A percentile compares a stretch with the other conserved stretches of the same genome.
Conservation (phyloP, 176 grass and related monocot species). For the Oryza brachyantha region DNA sequence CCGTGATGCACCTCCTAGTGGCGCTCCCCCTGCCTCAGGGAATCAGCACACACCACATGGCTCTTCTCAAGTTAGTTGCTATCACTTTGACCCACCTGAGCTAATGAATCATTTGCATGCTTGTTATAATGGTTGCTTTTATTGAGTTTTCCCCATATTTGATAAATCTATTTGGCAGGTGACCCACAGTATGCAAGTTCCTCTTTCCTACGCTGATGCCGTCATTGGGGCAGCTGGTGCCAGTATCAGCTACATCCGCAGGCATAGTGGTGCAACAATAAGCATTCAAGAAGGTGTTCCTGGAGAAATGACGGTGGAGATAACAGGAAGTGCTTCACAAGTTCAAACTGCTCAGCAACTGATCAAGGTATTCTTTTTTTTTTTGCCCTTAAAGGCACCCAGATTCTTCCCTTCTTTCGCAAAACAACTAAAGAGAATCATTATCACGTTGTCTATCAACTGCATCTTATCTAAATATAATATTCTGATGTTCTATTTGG, state of each 20-base stretch:
- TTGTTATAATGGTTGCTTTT: background rate
- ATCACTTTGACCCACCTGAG: background rate
- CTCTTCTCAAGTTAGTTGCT: constrained; percentile 66
- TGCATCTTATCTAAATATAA: constrained; percentile 6
- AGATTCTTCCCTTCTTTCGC: background rate
- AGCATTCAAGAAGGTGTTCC: constrained; percentile 95
- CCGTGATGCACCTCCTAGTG: constrained; percentile 48
- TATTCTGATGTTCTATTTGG: background rate
- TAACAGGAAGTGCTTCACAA: constrained; percentile 71
- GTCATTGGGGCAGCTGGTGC: constrained; percentile 89
- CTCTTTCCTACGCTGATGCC: constrained; percentile 93
- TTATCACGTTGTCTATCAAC: background rate
- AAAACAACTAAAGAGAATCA: background rate
- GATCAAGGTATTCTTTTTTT: constrained; percentile 62
- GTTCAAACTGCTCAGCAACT: constrained; percentile 96
- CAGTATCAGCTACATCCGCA: constrained; percentile 91
- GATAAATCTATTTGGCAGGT: constrained; percentile 46
- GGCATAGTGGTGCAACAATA: constrained; percentile 90
- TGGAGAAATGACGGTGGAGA: constrained; percentile 98
- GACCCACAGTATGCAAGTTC: constrained; percentile 89
- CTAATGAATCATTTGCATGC: constrained; percentile 10
- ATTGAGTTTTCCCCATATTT: background rate
- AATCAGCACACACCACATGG: constrained; percentile 58
- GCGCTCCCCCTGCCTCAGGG: constrained; percentile 33
- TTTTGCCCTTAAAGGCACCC: constrained; percentile 12